Evolutionary conservation across 2,329 filamentous ascomycete genomes (phyloP).

Genomic region (Penicillium sp.): DNA sequence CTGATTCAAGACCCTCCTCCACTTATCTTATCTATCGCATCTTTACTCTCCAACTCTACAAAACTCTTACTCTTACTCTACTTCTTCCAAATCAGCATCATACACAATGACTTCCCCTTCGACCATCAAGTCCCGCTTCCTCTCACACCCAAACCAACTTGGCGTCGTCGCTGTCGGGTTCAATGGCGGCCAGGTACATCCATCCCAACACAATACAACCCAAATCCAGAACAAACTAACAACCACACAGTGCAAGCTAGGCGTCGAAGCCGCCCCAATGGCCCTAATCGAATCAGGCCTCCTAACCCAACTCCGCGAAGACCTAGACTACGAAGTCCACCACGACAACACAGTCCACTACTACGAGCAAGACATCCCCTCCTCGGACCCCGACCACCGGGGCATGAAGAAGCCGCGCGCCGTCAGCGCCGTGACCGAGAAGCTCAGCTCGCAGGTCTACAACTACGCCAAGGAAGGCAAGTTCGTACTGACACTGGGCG

Average conservation of each 20-base stretch:
- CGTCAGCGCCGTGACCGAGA: constrained; percentile 78
- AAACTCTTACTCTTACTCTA: too few species aligned
- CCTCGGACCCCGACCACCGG: constrained; percentile 70
- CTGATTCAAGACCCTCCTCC: neutral
- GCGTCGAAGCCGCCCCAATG: constrained; percentile 84
- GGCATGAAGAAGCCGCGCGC: constrained; percentile 91
- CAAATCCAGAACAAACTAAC: neutral
- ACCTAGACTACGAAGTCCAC: constrained; percentile 83
- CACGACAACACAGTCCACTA: constrained; percentile 78
- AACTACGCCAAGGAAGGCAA: constrained; percentile 76
- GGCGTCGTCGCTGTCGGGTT: constrained; percentile 94
- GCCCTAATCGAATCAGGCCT: constrained; percentile 87
- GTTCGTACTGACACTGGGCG: constrained; percentile 87
- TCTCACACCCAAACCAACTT: constrained; percentile 72
- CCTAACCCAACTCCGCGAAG: constrained; percentile 73
- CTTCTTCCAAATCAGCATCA: too few species aligned
- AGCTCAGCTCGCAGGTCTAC: constrained; percentile 81
- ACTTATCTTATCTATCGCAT: constrained; percentile 24
- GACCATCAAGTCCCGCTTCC: constrained; percentile 67
- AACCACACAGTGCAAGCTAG: constrained; percentile 68
- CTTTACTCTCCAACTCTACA: constrained; percentile 10
- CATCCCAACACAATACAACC: too few species aligned
- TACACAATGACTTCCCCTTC: constrained; percentile 53
- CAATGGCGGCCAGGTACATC: constrained; percentile 83
- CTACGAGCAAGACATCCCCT: constrained; percentile 71